Conservation (phyloP, 805 yeast species). For the Wickerhamiella spandovensis region DNA sequence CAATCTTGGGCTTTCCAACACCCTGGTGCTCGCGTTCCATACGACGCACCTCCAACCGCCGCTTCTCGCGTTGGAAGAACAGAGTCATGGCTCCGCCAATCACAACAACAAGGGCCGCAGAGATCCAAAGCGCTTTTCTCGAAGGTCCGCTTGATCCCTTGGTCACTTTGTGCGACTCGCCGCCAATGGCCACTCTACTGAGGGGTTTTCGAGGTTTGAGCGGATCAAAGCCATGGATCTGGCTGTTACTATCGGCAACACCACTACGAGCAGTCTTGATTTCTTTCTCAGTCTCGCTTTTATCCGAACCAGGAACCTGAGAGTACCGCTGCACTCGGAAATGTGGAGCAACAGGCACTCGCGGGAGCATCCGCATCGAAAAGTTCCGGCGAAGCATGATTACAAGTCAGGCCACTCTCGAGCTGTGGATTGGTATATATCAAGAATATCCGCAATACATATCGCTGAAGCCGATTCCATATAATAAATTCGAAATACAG, state of each 20-base stretch:
- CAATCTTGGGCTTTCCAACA: constrained; percentile 82
- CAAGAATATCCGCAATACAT: not conserved
- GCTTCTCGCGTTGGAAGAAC: constrained; percentile 65
- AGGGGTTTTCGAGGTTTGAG: constrained; percentile 43
- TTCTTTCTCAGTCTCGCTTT: not conserved
- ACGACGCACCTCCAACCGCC: constrained; percentile 54
- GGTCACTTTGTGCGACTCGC: constrained; percentile 31
- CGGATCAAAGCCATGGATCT: constrained; percentile 18
- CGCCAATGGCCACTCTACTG: constrained; percentile 71
- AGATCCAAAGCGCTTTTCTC: constrained; percentile 51
- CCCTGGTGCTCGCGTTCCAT: constrained; percentile 81
- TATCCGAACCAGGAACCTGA: not conserved
- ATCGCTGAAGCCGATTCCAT: not conserved
- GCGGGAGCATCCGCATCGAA: not conserved
- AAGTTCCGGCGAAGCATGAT: not conserved
- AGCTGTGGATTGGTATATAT: not conserved
- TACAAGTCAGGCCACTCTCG: not conserved
- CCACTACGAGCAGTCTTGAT: constrained; percentile 1
- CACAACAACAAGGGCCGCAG: constrained; percentile 48
- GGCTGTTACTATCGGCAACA: constrained; percentile 12
- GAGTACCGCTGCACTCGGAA: not conserved
- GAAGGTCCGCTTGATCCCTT: constrained; percentile 28
- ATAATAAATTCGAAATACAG: not conserved
- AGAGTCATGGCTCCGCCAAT: constrained; percentile 63
- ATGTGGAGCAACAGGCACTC: not conserved